A percentile compares a stretch with the other conserved stretches of the same genome.
Conservation (phyloP, 1,284 basidiomycete species). For the Boletellus sp. region DNA sequence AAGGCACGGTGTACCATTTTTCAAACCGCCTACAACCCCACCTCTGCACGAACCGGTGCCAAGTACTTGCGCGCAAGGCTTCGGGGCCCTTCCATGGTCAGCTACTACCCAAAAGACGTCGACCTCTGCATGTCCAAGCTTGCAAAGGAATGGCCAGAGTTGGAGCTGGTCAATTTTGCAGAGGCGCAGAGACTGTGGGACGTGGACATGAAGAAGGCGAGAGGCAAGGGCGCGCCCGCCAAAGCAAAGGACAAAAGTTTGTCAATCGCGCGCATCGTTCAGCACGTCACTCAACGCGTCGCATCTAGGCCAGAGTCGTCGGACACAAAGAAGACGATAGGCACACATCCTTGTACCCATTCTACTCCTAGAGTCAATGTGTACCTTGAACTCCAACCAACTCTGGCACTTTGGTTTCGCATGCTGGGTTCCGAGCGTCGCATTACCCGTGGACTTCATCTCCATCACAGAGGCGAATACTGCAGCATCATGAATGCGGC, state of each 20-base stretch:
- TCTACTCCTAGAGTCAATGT: not conserved
- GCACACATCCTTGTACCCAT: no score
- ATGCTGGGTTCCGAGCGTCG: no score
- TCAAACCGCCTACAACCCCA: conserved; percentile 82
- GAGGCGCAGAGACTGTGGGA: conserved; percentile 68
- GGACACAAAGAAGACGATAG: conserved; percentile 29
- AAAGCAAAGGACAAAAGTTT: conserved; percentile 69
- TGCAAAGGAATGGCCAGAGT: conserved; percentile 49
- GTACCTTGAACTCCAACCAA: no score
- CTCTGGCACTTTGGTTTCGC: no score
- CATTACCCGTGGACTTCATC: no score
- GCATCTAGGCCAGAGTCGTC: conserved; percentile 30
- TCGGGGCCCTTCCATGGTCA: conserved; percentile 72
- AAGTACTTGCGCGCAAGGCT: conserved; percentile 79
- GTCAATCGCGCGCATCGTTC: conserved; percentile 21
- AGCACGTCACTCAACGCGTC: not conserved
- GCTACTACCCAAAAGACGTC: conserved; percentile 68
- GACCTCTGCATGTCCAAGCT: conserved; percentile 52
- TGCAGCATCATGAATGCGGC: no score
- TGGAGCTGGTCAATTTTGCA: conserved; percentile 57
- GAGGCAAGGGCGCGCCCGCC: conserved; percentile 78
- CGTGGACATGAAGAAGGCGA: conserved; percentile 60
- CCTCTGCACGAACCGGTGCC: conserved; percentile 72
- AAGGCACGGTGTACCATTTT: conserved; percentile 71
- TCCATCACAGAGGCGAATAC: no score